Base-by-base conservation (phyloP, 305 asterid species). In the Plantago rigida region DNA sequence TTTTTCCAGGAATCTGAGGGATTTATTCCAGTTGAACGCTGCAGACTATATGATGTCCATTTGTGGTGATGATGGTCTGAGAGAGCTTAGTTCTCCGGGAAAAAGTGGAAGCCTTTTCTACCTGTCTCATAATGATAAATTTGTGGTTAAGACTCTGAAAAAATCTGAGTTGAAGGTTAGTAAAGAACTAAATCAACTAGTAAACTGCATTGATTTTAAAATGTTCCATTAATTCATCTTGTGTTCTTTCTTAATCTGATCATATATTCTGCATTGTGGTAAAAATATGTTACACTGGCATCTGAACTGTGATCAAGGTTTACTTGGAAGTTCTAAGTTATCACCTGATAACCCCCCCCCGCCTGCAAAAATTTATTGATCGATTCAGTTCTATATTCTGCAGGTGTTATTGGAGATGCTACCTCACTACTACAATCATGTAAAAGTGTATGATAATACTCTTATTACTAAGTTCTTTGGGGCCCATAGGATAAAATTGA, bases 11-110 rank as follows among this genome's bases (percentile, higher is more conserved):
- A 88, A 88, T 71, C 79, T 92, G 81, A 86, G 96, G 64, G 98
- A 86, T 79, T 45, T 92, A 80, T 92, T 92, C 82, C 86, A 78
- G 84, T 72, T 91, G 73, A 78, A 86, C 71, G 95, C 98, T 61
- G 98, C 98, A 59, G 96, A 91, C 59, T 92, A 92, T 65, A 92
- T 92, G 98, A 92, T 88, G 98, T 92, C 98, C 64, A 92, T 92
- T 62, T 88, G 95, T 75, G 96, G 95, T 65, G 93, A 86, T 72
- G 89, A 92, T 73, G 94, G 94, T 69, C 77, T 92, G 73, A 82
- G 85, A 71, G 95, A 84, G 71, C 83, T 88, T 64, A 80, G 91
- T 61, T 88, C 96, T 65, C 89, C 98, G 8, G 98, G 98, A 46
- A 92, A 92, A 75, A 92, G 98, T 78, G 96, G 98, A 74, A 92